Evolutionary conservation across 2,329 filamentous ascomycete species (phyloP).

Genomic region (Xylariaceae sp.): DNA sequence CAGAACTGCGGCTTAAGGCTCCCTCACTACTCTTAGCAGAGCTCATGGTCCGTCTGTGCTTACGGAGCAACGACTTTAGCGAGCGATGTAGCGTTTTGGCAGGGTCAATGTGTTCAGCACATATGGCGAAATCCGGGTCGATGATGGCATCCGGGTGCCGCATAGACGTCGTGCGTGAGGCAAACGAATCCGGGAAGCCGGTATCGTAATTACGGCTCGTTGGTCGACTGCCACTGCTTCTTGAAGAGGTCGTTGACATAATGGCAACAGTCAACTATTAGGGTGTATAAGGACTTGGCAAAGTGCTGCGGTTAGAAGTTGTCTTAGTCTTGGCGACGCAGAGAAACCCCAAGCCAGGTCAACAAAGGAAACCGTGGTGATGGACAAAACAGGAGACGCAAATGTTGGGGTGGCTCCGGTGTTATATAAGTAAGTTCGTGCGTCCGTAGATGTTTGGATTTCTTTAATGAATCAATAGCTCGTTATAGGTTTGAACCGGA

Average conservation of each 20-base stretch:
- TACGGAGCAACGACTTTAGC: slow-evolving; percentile 44
- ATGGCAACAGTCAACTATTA: slow-evolving; percentile 18
- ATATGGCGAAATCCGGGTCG: slow-evolving; percentile 53
- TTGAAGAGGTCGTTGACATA: slow-evolving; percentile 30
- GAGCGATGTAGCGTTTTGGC: slow-evolving; percentile 41
- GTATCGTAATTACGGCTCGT: slow-evolving; percentile 33
- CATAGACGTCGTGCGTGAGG: slow-evolving; percentile 53
- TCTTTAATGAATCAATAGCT: not conserved
- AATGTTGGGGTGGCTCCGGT: slow-evolving; percentile 9
- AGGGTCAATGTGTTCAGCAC: slow-evolving; percentile 49
- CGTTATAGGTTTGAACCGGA: not conserved
- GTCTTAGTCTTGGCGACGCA: slow-evolving; percentile 20
- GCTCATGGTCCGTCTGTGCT: slow-evolving; percentile 45
- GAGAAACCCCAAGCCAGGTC: slow-evolving; percentile 8
- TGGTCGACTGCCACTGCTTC: slow-evolving; percentile 27
- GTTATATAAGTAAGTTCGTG: not conserved
- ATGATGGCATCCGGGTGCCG: slow-evolving; percentile 60
- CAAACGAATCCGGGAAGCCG: slow-evolving; percentile 35
- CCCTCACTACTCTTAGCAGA: slow-evolving; percentile 43
- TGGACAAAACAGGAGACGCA: not conserved
- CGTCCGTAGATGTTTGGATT: not conserved
- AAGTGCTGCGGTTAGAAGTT: slow-evolving; percentile 4
- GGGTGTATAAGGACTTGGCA: slow-evolving; percentile 8
- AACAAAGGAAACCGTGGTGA: not conserved
- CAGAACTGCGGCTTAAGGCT: slow-evolving; percentile 35